These are phyloP conservation scores for Euclidium syriacum DNA, from an alignment of 345 rosid species.

Conservation along the genomic window DNA sequence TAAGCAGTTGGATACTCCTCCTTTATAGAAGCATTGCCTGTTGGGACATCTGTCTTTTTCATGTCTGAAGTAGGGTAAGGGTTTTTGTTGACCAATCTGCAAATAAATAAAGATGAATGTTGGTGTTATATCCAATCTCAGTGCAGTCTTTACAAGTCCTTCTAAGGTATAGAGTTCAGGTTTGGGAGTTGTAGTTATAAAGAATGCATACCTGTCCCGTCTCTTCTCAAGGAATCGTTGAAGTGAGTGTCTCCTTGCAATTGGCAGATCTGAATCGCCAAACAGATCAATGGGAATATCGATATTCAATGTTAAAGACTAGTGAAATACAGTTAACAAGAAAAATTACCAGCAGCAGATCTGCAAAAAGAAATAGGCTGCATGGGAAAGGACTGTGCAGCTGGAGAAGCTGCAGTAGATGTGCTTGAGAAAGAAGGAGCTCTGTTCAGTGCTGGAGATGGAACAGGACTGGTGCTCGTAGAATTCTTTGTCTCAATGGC, in stretches of 20 bases:
- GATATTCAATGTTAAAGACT: background rate
- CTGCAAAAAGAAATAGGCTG: slow-evolving; percentile 55
- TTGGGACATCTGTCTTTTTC: slow-evolving; percentile 33
- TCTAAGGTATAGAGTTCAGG: background rate
- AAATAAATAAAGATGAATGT: background rate
- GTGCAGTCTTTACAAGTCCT: slow-evolving; percentile 2
- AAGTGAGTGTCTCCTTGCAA: slow-evolving; percentile 85
- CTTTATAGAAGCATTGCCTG: slow-evolving; percentile 28
- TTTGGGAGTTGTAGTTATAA: background rate
- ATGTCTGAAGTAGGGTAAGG: slow-evolving; percentile 52
- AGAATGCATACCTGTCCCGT: slow-evolving; percentile 62
- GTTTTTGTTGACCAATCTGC: slow-evolving; percentile 71
- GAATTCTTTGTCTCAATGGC: slow-evolving; percentile 43
- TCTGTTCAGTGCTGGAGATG: slow-evolving; percentile 63
- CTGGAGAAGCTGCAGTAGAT: slow-evolving; percentile 50
- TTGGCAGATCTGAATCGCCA: slow-evolving; percentile 59
- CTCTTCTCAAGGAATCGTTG: slow-evolving; percentile 91
- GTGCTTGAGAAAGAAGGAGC: slow-evolving; percentile 80
- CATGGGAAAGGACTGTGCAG: slow-evolving; percentile 39
- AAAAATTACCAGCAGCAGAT: slow-evolving; percentile 67
- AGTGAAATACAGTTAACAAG: background rate
- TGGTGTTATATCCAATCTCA: slow-evolving; percentile 5
- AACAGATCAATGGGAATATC: background rate
- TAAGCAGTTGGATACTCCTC: slow-evolving; percentile 30
- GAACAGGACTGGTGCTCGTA: slow-evolving; percentile 30